Evolutionary conservation across 257 asterid species (phyloP), one percentile per base, ranked within the genome.

Genomic region (Ballota nigra): DNA sequence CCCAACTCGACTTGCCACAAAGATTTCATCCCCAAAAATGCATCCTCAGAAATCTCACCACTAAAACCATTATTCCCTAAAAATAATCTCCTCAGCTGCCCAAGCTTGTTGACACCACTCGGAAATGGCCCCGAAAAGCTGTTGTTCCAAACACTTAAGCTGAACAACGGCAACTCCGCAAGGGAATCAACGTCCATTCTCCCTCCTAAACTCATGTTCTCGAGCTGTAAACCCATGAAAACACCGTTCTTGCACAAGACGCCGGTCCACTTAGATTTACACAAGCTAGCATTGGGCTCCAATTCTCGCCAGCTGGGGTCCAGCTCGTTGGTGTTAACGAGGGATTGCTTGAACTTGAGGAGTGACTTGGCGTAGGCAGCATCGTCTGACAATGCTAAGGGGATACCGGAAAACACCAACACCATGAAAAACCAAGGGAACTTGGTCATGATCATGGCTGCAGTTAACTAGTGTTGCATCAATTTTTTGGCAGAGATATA

Each of bases 111-210:
- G 4, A 89, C 38, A 0, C 73, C 78, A 8, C 63, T 22, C 0
- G 95, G 95, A 33, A 91, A 67, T 0, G 80, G 74, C 22, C 91
- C 95, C 0, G 83, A 74, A 2, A 91, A 87, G 55, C 41, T 74
- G 70, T 91, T 91, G 69, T 82, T 78, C 77, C 59, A 76, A 6
- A 89, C 64, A 20, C 97, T 91, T 5, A 91, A 52, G 56, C 80
- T 82, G 45, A 83, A 8, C 9, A 78, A 12, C 0, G 80, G 65
- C 34, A 87, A 5, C 26, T 63, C 72, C 0, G 85, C 66, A 0
- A 91, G 81, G 0, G 77, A 9, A 0, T 71, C 79, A 0, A 83
- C 3, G 28, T 89, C 83, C 7, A 89, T 52, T 5, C 0, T 36
- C 0, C 96, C 91, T 0, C 72, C 76, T 1, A 91, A 72, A 8